Base-by-base conservation (phyloP, 306 rosid species). In the Carpinus fangiana region DNA sequence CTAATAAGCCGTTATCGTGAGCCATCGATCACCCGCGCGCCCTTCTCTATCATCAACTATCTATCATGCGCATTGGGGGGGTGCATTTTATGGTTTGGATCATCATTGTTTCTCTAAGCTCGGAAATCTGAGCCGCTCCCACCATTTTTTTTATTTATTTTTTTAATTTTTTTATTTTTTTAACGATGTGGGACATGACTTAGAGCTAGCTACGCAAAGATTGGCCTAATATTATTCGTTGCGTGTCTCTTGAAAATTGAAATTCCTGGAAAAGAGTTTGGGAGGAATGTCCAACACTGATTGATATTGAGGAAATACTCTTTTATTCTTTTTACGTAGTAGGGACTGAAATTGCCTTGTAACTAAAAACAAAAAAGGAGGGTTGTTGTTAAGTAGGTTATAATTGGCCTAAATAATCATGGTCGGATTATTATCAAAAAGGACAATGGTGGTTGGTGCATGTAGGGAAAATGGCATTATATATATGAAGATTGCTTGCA, bases 321-420 rank as follows among this genome's bases (percentile, higher is more conserved):
- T 16, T 12, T 64, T 14, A 34, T 64, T 17, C 14, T 36, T n/a
- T n/a, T 8, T 21, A 20, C 21, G 72, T 43, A 17, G 50, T 41
- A 38, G 72, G 70, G 23, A 67, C 28, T 8, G 51, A 41, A 67
- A 38, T 10, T 38, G 8, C 28, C 11, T 16, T 66, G 41, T 66
- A 7, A 18, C 56, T 28, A 7, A 46, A 20, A 60, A 31, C 1
- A 28, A 62, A 28, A 62, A 65, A 64, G 20, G 74, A 51, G 52
- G 61, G 3, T 31, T 31, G 34, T 18, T 66, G 47, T 38, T 20
- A 76, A 82, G 64, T 76, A 65, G 78, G 52, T 71, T 76, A 76
- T 77, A 52, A 81, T 66, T 81, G 73, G 67, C 50, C 28, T 64
- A 72, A 72, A 18, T 41, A 38, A 43, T 77, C 70, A 82, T 77